Evolutionary conservation across 2,329 filamentous ascomycete genomes (phyloP), one percentile per base, ranked within the genome.

Genomic region (Metarhizium humberi): DNA sequence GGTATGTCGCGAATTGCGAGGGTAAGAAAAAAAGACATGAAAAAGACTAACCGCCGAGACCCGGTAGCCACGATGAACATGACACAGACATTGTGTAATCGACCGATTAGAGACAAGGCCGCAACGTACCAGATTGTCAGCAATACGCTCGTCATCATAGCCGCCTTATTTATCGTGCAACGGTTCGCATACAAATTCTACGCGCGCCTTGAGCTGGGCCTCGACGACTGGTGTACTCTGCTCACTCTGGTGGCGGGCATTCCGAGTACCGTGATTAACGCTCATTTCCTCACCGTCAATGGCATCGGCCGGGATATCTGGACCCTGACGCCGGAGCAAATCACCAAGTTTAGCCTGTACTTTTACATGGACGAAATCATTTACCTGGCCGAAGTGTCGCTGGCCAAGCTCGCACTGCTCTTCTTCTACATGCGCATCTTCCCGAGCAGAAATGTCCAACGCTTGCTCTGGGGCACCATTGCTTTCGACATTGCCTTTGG

Each of bases 351-450:
- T 20, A 59, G 57, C 40, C 50, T 54, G 20, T 62, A 46, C 38
- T 66, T 69, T 53, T 69, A 63, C 55, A 30, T 66, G 34, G 59
- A 67, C 43, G 68, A 70, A 53, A 61, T 70, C 0, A 62, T 72
- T 42, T 74, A 73, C 60, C 69, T 48, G 6, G 45, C 45, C 45
- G 45, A 48, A 13, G 45, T 48, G 14, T 48, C 45, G 20, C 60
- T 73, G 8, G 65, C 70, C 20, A 73, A 74, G 61, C 58, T 72
- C 50, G 69, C 72, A 6, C 63, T 75, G 36, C 60, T 74, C 4
- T 64, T 67, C 55, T 72, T 75, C 57, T 74, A 72, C 56, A 64
- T 71, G 42, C 66, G 69, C 25, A 69, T 75, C 47, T 74, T 74
- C 45, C 69, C 69, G 2, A 60, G 61, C 1, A 57, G 46, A 7